Percentiles rank a stretch among this genome's conserved stretches.
Evolutionary conservation across 2,329 filamentous ascomycete species (phyloP).

Genomic region (Neonectria neomacrospora): DNA sequence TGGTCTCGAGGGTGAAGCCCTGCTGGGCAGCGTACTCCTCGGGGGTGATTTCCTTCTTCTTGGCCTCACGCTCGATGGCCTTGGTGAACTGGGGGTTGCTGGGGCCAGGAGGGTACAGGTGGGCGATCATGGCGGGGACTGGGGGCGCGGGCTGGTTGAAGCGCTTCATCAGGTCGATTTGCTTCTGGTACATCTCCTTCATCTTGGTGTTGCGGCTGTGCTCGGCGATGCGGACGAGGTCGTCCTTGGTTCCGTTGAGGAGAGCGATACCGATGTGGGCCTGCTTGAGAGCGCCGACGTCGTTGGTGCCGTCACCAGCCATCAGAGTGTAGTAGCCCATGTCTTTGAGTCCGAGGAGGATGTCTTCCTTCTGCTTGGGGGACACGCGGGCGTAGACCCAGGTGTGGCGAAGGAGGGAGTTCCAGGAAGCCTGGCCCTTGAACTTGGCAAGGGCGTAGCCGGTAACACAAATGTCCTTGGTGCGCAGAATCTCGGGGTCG

Average conservation of each 20-base stretch:
- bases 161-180: constrained; percentile 87
- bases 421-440: constrained; percentile 80
- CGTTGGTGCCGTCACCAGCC: constrained; percentile 98
- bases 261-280: constrained; percentile 97
- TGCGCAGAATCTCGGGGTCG: constrained; percentile 81
- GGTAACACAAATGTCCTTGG: constrained; percentile 94
- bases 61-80: constrained; percentile 86
- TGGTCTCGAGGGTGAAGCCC: constrained; percentile 68
- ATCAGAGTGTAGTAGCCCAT: constrained; percentile 98
- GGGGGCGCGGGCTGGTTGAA: constrained; percentile 96
- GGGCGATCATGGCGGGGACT: constrained; percentile 90
- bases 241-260: constrained; percentile 92
- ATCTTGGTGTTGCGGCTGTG: constrained; percentile 95
- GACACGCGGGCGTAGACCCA: constrained; percentile 99
- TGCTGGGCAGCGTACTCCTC: constrained; percentile 66
- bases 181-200: constrained; percentile 99
- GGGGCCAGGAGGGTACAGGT: constrained; percentile 91
- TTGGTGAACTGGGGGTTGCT: constrained; percentile 94
- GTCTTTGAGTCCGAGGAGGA: constrained; percentile 94
- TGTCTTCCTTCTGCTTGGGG: constrained; percentile 98
- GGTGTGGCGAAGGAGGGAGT: constrained; percentile 82
- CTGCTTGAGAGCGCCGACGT: constrained; percentile 97
- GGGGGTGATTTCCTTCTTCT: constrained; percentile 77
- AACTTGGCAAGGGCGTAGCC: constrained; percentile 93
- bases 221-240: constrained; percentile 90